phyloP scores from a whole-genome alignment of 2,329 filamentous ascomycete genomes.

The Penicillium italicum region DNA sequence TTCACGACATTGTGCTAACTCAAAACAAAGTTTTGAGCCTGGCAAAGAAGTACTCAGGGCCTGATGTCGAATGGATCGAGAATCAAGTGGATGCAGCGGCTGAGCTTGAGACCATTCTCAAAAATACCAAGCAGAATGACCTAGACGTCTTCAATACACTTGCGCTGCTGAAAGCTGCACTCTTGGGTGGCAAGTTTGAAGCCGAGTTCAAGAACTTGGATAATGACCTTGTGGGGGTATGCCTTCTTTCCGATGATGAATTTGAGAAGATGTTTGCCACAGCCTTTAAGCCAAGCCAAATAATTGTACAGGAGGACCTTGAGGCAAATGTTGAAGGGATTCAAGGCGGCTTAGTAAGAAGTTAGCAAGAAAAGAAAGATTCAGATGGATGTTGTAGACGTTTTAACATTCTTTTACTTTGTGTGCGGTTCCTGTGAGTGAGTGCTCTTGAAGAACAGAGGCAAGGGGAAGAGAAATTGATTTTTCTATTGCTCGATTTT shows the following conservation, averaged over 20 bases:
- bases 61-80: background rate
- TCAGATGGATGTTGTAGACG: background rate
- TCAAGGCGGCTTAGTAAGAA: background rate
- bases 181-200: background rate
- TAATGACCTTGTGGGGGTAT: background rate
- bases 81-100: background rate
- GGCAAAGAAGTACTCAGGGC: conserved; percentile 1
- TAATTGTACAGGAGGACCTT: background rate
- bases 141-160: background rate
- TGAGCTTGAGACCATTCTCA: background rate
- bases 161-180: background rate
- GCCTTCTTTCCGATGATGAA: background rate
- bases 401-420: background rate
- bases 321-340: background rate
- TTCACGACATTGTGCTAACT: conserved; percentile 1
- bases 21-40: background rate
- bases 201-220: background rate
- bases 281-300: background rate
- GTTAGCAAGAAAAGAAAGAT: no score
- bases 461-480: background rate
- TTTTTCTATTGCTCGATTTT: no score
- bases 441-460: background rate
- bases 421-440: background rate
- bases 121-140: background rate
- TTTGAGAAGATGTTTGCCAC: conserved; percentile 2